phyloP scores from a whole-genome alignment of 306 rosid species.

The Prosopis cineraria region DNA sequence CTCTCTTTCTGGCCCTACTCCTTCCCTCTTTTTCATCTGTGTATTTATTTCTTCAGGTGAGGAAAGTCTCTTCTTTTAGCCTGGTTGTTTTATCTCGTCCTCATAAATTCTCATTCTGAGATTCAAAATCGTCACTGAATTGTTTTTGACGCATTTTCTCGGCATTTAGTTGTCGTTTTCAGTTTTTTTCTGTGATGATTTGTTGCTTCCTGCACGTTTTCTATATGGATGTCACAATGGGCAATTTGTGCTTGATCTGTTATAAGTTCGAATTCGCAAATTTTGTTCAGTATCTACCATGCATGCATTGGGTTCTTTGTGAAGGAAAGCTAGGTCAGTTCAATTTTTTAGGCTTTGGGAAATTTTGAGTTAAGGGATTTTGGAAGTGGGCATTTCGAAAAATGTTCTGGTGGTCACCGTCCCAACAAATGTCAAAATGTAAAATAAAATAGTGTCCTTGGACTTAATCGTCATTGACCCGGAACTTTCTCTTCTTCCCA shows the following conservation, averaged over 20 bases:
- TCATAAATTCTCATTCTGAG: neutral
- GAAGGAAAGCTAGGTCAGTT: constrained; percentile 9
- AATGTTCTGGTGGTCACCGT: constrained; percentile 77
- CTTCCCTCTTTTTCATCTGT: neutral
- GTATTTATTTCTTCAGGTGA: neutral
- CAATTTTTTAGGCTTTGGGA: constrained; percentile 12
- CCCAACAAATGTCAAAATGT: too few relatives aligned
- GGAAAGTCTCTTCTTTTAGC: constrained; percentile 31
- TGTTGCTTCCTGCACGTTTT: too few relatives aligned
- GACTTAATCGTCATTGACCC: too few relatives aligned
- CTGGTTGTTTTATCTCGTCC: neutral
- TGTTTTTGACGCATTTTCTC: neutral
- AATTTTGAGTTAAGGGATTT: constrained; percentile 5
- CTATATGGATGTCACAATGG: neutral
- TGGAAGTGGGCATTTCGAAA: constrained; percentile 55
- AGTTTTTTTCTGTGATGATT: neutral
- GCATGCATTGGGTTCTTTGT: neutral
- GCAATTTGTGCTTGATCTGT: neutral
- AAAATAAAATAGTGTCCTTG: too few relatives aligned
- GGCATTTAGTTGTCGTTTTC: neutral
- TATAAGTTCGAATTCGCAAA: constrained; percentile 37
- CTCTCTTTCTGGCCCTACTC: neutral
- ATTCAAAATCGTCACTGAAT: neutral
- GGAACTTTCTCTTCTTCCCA: too few relatives aligned
- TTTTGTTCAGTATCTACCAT: constrained; percentile 29